A percentile compares a stretch with the other conserved stretches of the same genome.
Evolutionary conservation across 805 yeast species (phyloP).

Genomic region (Myxozyma neotropica): DNA sequence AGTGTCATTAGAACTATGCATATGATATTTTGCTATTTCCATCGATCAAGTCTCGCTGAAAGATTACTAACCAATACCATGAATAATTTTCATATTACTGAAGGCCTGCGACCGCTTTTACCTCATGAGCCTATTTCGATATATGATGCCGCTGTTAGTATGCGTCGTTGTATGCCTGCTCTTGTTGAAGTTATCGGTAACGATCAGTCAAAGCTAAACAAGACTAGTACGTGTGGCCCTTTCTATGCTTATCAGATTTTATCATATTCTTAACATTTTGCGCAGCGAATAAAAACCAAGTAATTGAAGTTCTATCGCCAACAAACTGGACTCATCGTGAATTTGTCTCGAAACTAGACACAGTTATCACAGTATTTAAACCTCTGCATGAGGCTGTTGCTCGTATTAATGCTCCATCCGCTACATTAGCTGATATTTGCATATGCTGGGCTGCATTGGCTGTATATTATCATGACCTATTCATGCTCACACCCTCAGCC

Average conservation of each 20-base stretch:
- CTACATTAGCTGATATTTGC: constrained; percentile 23
- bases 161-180: constrained; percentile 27
- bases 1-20: constrained; percentile 21
- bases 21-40: constrained; percentile 21
- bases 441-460: constrained; percentile 30
- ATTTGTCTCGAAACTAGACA: constrained; percentile 21
- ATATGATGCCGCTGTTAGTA: constrained; percentile 23
- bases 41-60: constrained; percentile 21
- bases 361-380: constrained; percentile 15
- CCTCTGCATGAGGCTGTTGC: constrained; percentile 24
- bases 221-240: constrained; percentile 9
- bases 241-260: neutral
- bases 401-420: constrained; percentile 13
- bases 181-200: constrained; percentile 6
- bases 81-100: constrained; percentile 14
- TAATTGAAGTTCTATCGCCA: constrained; percentile 19
- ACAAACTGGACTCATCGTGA: constrained; percentile 27
- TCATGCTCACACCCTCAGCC: constrained; percentile 4
- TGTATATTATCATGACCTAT: constrained; percentile 26
- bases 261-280: neutral
- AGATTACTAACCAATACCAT: constrained; percentile 5
- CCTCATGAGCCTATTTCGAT: constrained; percentile 19
- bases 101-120: constrained; percentile 9
- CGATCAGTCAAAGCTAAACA: constrained; percentile 18
- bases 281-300: constrained; percentile 15